A percentile compares a stretch with the other conserved stretches of the same genome.
These are phyloP conservation scores for Sclerotinia sclerotiorum DNA, from an alignment of 2,329 filamentous ascomycete genomes.

Conservation along the genomic window DNA sequence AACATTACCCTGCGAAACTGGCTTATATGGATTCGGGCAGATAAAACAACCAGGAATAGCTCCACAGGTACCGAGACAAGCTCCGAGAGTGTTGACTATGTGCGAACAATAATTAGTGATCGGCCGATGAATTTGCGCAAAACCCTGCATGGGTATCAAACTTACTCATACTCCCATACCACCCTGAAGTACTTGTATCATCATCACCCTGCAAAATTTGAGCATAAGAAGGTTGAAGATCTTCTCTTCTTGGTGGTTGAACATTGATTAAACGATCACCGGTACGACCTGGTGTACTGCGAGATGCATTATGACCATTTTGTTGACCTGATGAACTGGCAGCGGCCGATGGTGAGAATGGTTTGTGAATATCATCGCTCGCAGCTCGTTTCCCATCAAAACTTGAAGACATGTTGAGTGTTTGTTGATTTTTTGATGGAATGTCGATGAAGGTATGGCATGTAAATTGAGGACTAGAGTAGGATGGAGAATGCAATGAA, in stretches of 20 bases:
- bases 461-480: neutral
- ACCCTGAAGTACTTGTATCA: constrained; percentile 72
- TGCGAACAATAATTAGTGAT: neutral
- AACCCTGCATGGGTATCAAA: constrained; percentile 29
- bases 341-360: neutral
- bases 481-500: neutral
- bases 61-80: constrained; percentile 72
- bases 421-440: neutral
- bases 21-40: constrained; percentile 96
- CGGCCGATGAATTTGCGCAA: neutral
- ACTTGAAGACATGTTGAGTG: constrained; percentile 15
- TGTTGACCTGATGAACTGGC: constrained; percentile 1
- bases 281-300: constrained; percentile 28
- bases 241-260: constrained; percentile 76
- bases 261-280: constrained; percentile 61
- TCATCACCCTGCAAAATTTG: constrained; percentile 60
- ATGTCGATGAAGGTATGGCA: neutral
- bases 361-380: constrained; percentile 6
- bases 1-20: constrained; percentile 88
- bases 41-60: constrained; percentile 88
- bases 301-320: constrained; percentile 29
- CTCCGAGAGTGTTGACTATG: constrained; percentile 70
- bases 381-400: constrained; percentile 1
- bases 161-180: constrained; percentile 86
- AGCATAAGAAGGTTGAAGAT: constrained; percentile 73